Percentiles rank a stretch among this genome's conserved stretches.
Conservation (phyloP, 129 eudicot genomes). For the Oenanthe sinensis region DNA sequence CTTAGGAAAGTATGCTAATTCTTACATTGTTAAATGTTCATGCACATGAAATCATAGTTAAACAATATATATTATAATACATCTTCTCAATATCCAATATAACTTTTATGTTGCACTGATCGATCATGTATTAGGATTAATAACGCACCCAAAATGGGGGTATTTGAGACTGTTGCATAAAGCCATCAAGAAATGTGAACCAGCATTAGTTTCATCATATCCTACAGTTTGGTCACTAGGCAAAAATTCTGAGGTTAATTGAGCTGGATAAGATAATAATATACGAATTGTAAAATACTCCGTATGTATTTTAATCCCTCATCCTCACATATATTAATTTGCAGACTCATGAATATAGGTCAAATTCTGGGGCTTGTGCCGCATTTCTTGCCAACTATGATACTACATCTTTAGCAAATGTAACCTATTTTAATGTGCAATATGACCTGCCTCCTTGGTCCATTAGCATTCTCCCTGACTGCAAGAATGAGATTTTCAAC, state of each 20-base stretch:
- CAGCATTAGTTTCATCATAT: constrained; percentile 68
- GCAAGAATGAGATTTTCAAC: constrained; percentile 78
- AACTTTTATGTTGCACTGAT: not conserved
- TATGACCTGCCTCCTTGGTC: constrained; percentile 88
- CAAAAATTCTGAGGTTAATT: constrained; percentile 65
- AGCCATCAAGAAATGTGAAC: constrained; percentile 79
- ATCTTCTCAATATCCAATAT: not conserved
- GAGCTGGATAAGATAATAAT: not conserved
- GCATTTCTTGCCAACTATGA: constrained; percentile 80
- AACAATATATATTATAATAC: not conserved
- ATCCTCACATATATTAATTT: constrained; percentile 7
- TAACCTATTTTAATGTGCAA: constrained; percentile 39
- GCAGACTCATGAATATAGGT: constrained; percentile 68
- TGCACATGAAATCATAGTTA: not conserved
- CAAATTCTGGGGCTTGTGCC: constrained; percentile 59
- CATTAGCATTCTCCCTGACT: constrained; percentile 83
- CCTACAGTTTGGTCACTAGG: constrained; percentile 58
- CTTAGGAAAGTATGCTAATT: too few relatives aligned
- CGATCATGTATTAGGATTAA: constrained; percentile 30
- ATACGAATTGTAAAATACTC: not conserved
- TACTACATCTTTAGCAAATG: constrained; percentile 35
- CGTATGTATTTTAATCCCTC: not conserved
- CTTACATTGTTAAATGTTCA: not conserved
- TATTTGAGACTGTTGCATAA: constrained; percentile 69
- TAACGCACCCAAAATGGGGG: constrained; percentile 62